Percentiles rank a stretch among this genome's conserved stretches.
These are phyloP conservation scores for Leavenworthia alabamica DNA, from an alignment of 345 rosid genomes.

Conservation along the genomic window DNA sequence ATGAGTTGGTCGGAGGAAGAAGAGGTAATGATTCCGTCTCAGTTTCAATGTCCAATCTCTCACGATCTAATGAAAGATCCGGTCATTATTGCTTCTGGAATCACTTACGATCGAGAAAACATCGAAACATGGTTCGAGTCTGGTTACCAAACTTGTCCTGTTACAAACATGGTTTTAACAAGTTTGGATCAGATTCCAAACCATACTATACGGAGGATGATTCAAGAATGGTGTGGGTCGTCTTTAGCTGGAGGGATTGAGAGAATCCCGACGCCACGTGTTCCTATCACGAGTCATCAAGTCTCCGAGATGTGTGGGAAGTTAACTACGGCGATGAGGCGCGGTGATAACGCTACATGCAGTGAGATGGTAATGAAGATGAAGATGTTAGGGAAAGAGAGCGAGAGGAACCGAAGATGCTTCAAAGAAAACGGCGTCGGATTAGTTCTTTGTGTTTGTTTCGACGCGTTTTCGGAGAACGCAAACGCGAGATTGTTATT, in stretches of 20 bases:
- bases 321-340: conserved; percentile 11
- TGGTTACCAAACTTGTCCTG: conserved; percentile 62
- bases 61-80: conserved; percentile 90
- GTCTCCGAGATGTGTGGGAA: conserved; percentile 21
- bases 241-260: conserved; percentile 24
- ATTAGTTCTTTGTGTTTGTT: conserved; percentile 39
- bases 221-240: conserved; percentile 78
- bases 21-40: conserved; percentile 49
- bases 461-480: conserved; percentile 32
- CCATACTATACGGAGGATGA: conserved; percentile 56
- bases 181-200: conserved; percentile 69
- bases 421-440: conserved; percentile 38
- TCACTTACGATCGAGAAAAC: conserved; percentile 68
- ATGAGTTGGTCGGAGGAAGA: conserved; percentile 27
- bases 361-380: conserved; percentile 36
- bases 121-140: conserved; percentile 78
- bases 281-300: conserved; percentile 41
- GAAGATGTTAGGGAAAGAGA: conserved; percentile 40
- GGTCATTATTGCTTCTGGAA: conserved; percentile 72
- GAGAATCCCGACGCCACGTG: conserved; percentile 78
- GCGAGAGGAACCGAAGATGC: conserved; percentile 61
- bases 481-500: conserved; percentile 23
- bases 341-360: conserved; percentile 4
- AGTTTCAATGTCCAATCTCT: conserved; percentile 79
- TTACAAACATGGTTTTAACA: conserved; percentile 46